Conservation (phyloP, 345 rosid genomes). For the Mangifera indica region DNA sequence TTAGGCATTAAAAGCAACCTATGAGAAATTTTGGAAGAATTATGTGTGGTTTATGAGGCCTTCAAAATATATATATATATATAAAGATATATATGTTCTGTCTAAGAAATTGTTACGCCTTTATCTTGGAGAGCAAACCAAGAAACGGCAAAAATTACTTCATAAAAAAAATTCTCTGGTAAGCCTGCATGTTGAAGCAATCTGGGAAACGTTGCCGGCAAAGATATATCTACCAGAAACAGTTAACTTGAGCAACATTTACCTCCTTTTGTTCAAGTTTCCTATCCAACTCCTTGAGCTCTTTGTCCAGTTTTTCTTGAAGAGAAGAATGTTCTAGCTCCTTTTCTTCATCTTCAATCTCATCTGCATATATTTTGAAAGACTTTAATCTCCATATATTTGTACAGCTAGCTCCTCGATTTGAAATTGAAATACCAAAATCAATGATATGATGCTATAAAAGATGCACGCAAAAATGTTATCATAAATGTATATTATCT, state of each 20-base stretch:
- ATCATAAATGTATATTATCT: neutral
- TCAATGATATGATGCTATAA: neutral
- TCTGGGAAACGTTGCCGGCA: neutral
- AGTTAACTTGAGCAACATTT: constrained; percentile 9
- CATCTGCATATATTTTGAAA: constrained; percentile 49
- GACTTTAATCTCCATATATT: neutral
- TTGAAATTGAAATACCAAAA: constrained; percentile 12
- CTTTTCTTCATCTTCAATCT: constrained; percentile 62
- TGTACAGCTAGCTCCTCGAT: neutral
- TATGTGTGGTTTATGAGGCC: neutral
- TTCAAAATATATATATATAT: no score
- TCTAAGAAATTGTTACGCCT: neutral
- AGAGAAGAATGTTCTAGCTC: constrained; percentile 90
- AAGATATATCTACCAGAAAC: neutral
- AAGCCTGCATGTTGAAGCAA: neutral
- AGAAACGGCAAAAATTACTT: neutral
- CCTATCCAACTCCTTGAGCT: constrained; percentile 87
- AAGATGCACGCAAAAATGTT: neutral
- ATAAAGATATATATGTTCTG: neutral
- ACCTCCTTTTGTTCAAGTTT: constrained; percentile 97
- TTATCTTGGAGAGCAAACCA: constrained; percentile 3
- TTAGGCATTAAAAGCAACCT: neutral
- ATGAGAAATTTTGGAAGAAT: neutral
- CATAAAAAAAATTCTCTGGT: neutral
- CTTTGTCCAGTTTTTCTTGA: constrained; percentile 79